A percentile compares a stretch with the other conserved stretches of the same genome.
Evolutionary conservation across 768 basidiomycete species (phyloP).

Genomic region (Boletellus sp.): DNA sequence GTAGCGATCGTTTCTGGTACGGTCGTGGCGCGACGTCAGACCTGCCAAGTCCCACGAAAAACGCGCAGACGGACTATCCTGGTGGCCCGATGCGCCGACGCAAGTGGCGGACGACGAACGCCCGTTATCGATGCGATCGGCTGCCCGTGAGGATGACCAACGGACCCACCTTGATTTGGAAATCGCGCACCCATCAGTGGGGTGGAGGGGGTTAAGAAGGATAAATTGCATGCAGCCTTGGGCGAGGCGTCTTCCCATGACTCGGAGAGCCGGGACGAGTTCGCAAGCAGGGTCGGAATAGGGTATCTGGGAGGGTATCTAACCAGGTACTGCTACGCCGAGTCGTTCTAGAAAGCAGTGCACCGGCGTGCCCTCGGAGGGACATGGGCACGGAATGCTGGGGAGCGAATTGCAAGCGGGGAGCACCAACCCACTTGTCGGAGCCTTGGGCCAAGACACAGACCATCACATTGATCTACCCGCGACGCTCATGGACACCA

Average conservation of each 20-base stretch:
- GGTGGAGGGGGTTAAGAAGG: conserved; percentile 7
- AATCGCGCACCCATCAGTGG: not conserved
- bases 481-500: conserved; percentile 12
- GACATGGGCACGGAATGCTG: no score
- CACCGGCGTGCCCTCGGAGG: not conserved
- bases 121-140: not conserved
- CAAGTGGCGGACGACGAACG: not conserved
- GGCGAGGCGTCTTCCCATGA: conserved; percentile 3
- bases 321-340: not conserved
- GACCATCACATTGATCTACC: conserved; percentile 2
- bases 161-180: conserved; percentile 1
- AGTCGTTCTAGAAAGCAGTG: not conserved
- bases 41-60: no score
- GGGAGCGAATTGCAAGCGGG: not conserved
- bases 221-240: conserved; percentile 2
- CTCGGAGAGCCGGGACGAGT: conserved; percentile 15
- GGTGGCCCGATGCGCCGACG: not conserved
- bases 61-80: no score
- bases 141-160: not conserved
- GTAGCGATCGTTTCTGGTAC: no score
- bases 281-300: not conserved
- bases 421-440: not conserved
- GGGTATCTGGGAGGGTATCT: not conserved
- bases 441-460: not conserved
- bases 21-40: no score